A percentile compares a stretch with the other conserved stretches of the same genome.
Evolutionary conservation across 192 early-diverging fungal species (phyloP).

Genomic region (Coemansia sp.): DNA sequence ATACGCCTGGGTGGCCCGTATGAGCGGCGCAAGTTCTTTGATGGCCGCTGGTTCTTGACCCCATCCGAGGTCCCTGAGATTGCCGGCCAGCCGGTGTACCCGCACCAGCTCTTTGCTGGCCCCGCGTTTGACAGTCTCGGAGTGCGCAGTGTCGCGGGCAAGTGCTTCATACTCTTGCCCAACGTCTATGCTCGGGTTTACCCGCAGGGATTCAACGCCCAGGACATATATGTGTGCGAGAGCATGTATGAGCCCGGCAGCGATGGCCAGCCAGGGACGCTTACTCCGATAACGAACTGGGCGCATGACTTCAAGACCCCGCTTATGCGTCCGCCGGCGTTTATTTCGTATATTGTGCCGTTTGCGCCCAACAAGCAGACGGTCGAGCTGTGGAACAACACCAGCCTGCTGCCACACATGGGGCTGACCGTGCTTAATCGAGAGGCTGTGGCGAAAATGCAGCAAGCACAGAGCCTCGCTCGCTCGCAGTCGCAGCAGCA

Average conservation of each 20-base stretch:
- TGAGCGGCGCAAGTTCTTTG: constrained; percentile 51
- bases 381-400: constrained; percentile 29
- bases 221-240: constrained; percentile 47
- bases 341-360: constrained; percentile 43
- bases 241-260: constrained; percentile 26
- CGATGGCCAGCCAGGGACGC: constrained; percentile 9
- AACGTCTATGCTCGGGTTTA: constrained; percentile 48
- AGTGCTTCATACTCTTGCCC: constrained; percentile 45
- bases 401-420: constrained; percentile 28
- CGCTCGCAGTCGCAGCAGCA: constrained; percentile 13
- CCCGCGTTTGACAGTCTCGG: constrained; percentile 36
- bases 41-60: constrained; percentile 49
- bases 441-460: constrained; percentile 30
- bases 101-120: constrained; percentile 49
- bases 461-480: constrained; percentile 13
- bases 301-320: constrained; percentile 49
- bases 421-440: constrained; percentile 46
- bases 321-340: constrained; percentile 41
- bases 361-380: constrained; percentile 34
- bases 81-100: constrained; percentile 42
- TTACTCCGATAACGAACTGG: constrained; percentile 45
- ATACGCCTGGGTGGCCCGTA: constrained; percentile 35
- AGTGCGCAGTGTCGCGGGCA: constrained; percentile 42
- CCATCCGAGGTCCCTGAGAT: constrained; percentile 50
- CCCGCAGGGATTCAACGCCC: constrained; percentile 42